Evolutionary conservation across 2,329 filamentous ascomycete genomes (phyloP).

Genomic region (Cytospora piceicola): DNA sequence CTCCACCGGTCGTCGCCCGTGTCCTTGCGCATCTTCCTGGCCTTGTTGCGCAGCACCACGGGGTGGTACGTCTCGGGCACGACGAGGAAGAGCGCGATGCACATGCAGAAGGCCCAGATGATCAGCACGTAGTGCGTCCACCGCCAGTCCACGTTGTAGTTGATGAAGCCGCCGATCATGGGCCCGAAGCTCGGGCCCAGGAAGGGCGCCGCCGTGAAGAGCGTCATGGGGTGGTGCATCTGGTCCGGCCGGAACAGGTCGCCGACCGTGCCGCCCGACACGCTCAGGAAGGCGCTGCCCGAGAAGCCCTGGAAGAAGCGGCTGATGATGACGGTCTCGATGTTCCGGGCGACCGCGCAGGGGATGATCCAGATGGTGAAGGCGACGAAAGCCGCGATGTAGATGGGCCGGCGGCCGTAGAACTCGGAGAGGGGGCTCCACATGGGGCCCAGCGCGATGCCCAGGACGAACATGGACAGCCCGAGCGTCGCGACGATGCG

Average conservation of each 20-base stretch:
- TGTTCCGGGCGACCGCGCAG: slow-evolving; percentile 78
- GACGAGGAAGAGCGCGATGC: slow-evolving; percentile 67
- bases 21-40: slow-evolving; percentile 67
- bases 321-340: slow-evolving; percentile 75
- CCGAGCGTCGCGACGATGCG: slow-evolving; percentile 77
- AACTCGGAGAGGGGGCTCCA: slow-evolving; percentile 73
- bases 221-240: slow-evolving; percentile 80
- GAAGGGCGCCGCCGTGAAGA: slow-evolving; percentile 72
- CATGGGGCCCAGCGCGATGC: slow-evolving; percentile 67
- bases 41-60: slow-evolving; percentile 75
- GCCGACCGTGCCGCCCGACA: slow-evolving; percentile 84
- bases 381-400: slow-evolving; percentile 72
- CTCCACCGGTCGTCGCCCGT: slow-evolving; percentile 79
- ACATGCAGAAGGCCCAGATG: slow-evolving; percentile 75
- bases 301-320: slow-evolving; percentile 79
- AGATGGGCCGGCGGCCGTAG: slow-evolving; percentile 81
- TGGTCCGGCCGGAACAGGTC: slow-evolving; percentile 73
- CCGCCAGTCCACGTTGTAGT: slow-evolving; percentile 72
- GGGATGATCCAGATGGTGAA: slow-evolving; percentile 83
- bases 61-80: slow-evolving; percentile 89
- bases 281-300: slow-evolving; percentile 69
- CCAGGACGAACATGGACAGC: slow-evolving; percentile 80
- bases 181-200: slow-evolving; percentile 64
- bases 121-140: slow-evolving; percentile 86
- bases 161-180: slow-evolving; percentile 78